Evolutionary conservation across 116 monocot genomes (phyloP).

Genomic region (Cymodocea nodosa): DNA sequence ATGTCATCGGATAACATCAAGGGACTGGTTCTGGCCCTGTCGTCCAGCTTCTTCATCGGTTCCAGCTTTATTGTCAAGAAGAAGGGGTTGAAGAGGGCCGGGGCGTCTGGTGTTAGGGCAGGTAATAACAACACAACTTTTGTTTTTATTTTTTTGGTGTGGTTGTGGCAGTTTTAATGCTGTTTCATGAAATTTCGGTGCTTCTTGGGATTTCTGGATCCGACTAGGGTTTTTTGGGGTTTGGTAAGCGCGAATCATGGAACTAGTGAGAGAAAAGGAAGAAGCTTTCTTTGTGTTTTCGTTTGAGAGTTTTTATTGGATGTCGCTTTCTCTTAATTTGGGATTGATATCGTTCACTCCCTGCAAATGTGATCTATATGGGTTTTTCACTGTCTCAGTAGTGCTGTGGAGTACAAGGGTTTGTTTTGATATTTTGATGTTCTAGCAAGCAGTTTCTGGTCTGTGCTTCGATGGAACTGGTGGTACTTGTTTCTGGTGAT

Average conservation of each 20-base stretch:
- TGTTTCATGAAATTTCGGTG: background rate
- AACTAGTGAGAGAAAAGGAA: background rate
- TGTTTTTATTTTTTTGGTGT: background rate
- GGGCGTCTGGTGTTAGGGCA: conserved; percentile 71
- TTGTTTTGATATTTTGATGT: too few species aligned
- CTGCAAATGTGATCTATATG: too few species aligned
- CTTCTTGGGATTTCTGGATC: background rate
- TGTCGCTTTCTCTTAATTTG: too few species aligned
- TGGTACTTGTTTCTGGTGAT: too few species aligned
- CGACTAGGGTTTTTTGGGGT: too few species aligned
- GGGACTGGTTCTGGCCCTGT: conserved; percentile 75
- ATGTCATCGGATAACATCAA: conserved; percentile 90
- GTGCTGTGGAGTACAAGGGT: too few species aligned
- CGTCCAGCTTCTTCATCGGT: conserved; percentile 81
- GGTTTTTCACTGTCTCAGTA: too few species aligned
- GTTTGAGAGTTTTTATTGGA: too few species aligned
- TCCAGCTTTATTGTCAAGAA: conserved; percentile 87
- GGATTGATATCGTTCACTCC: too few species aligned
- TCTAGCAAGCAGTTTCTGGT: too few species aligned
- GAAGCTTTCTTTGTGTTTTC: background rate
- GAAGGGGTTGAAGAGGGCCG: conserved; percentile 90
- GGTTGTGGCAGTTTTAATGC: too few species aligned
- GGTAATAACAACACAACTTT: conserved; percentile 12
- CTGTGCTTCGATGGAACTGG: too few species aligned
- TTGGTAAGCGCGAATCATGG: background rate